These are phyloP conservation scores for Luvunga scandens DNA, from an alignment of 345 rosid species.

Conservation along the genomic window DNA sequence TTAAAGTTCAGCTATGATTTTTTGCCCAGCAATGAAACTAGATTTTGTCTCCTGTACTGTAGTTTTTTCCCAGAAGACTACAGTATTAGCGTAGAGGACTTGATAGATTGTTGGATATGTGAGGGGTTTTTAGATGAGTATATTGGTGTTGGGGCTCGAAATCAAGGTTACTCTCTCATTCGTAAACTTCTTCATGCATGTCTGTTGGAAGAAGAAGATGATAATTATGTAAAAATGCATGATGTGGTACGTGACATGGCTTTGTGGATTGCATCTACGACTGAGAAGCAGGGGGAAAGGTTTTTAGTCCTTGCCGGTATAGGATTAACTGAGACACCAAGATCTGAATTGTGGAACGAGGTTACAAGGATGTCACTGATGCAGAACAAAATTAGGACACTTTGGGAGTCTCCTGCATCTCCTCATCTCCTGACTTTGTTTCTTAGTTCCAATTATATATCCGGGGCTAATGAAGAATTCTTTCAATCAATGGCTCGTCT, in stretches of 20 bases:
- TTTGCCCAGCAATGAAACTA: background rate
- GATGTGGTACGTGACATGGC: constrained; percentile 42
- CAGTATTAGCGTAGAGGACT: background rate
- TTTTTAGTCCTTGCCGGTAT: constrained; percentile 16
- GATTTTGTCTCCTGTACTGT: background rate
- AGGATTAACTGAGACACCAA: constrained; percentile 13
- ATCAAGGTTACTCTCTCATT: constrained; percentile 20
- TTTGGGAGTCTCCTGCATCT: constrained; percentile 15
- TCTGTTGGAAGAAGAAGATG: constrained; percentile 21
- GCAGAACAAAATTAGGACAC: constrained; percentile 11
- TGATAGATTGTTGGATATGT: constrained; percentile 21
- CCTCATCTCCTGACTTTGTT: constrained; percentile 28
- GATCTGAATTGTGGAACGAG: constrained; percentile 15
- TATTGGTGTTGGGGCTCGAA: background rate
- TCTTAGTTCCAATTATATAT: background rate
- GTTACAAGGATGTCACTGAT: constrained; percentile 29
- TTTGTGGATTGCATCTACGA: constrained; percentile 28
- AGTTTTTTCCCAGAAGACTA: constrained; percentile 23
- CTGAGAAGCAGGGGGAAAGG: constrained; percentile 10
- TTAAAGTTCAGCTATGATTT: constrained; percentile 1
- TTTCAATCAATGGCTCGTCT: constrained; percentile 21
- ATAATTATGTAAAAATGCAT: constrained; percentile 33
- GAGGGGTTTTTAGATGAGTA: constrained; percentile 29
- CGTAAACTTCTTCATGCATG: constrained; percentile 23
- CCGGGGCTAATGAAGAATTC: background rate